Evolutionary conservation across 495 filamentous ascomycete genomes (phyloP).

Genomic region (Clohesyomyces aquaticus): DNA sequence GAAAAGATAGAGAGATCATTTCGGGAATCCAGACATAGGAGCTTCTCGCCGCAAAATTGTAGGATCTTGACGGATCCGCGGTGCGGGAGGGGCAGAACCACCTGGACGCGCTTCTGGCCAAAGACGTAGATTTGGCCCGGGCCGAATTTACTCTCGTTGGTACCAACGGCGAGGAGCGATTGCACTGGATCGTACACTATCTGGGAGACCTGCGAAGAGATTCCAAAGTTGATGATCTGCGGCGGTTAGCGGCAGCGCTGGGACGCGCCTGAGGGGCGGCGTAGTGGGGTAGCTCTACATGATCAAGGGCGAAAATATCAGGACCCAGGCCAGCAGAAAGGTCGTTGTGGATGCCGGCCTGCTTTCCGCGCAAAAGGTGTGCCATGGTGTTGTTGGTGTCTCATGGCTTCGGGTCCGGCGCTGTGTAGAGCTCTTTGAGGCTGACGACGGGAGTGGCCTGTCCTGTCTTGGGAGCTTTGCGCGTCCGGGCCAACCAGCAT

Average conservation of each 20-base stretch:
- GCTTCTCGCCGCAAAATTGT: constrained; percentile 75
- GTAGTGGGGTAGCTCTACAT: constrained; percentile 54
- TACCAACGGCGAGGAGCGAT: constrained; percentile 91
- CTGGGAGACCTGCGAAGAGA: constrained; percentile 78
- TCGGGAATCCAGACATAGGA: constrained; percentile 80
- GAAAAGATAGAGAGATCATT: constrained; percentile 84
- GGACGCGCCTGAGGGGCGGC: constrained; percentile 1
- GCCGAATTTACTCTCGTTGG: constrained; percentile 73
- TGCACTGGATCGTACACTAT: constrained; percentile 93
- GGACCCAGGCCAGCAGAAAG: constrained; percentile 77
- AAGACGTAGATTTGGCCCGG: constrained; percentile 87
- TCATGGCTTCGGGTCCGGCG: constrained; percentile 17
- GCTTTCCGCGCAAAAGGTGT: constrained; percentile 85
- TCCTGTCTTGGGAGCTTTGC: neutral
- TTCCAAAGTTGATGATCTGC: constrained; percentile 77
- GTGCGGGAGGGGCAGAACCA: constrained; percentile 64
- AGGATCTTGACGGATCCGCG: constrained; percentile 72
- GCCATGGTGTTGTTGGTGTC: constrained; percentile 59
- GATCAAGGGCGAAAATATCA: constrained; percentile 78
- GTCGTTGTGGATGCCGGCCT: constrained; percentile 88
- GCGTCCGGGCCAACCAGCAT: neutral
- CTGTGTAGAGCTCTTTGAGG: constrained; percentile 7
- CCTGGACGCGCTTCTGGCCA: constrained; percentile 78
- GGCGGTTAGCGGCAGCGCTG: neutral
- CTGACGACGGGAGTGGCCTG: constrained; percentile 11